Base-by-base conservation (phyloP, 495 filamentous ascomycete genomes). In the Podospora pseudocomata region DNA sequence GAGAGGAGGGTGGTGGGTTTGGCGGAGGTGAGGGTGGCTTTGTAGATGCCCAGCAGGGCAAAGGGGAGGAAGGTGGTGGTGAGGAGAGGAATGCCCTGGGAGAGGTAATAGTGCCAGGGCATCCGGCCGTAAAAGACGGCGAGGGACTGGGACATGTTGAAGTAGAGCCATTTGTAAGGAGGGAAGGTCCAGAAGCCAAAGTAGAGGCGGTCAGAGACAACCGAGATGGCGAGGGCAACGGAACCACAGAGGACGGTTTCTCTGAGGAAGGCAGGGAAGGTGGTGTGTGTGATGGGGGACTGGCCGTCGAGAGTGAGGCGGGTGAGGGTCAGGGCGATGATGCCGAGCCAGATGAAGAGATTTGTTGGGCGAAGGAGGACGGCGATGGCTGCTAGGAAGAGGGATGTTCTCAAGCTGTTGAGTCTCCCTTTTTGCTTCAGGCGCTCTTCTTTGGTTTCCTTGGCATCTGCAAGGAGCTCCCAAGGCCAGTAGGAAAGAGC, bases 101-200 rank as follows among this genome's bases (percentile, higher is more conserved):
- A 90, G 16, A 94, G 77, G 77, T 97, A 99, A 79, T 98, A 99
- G 73, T 97, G 92, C 86, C 89, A 91, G 61, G 90, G 86, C 80
- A 97, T 98, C 34, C 80, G 83, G n/a, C 95, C 95, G 75, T 99
- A 99, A 78, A 97, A 97, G 18, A 91, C 84, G 34, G 95, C 90
- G 16, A 99, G 83, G 9, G 88, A 90, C 74, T 96, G 89, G 11
- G 88, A 86, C 54, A 99, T 81, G 79, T 99, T 99, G 85, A 97
- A 96, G 76, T 96, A 87, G 26, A 98, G 83, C 82, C 93, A 99
- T 60, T 88, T 87, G 65, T 96, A 83, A 0, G 94, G 92, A 27
- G 95, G 95, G 68, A 99, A 93, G 3, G 92, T 91, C 93, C 93
- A 97, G 65, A 85, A 77, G 30, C 89, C 88, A 70, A 96, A 99